Base-by-base conservation (phyloP, 1,284 basidiomycete species). In the Pseudomicrostroma phylloplanum region DNA sequence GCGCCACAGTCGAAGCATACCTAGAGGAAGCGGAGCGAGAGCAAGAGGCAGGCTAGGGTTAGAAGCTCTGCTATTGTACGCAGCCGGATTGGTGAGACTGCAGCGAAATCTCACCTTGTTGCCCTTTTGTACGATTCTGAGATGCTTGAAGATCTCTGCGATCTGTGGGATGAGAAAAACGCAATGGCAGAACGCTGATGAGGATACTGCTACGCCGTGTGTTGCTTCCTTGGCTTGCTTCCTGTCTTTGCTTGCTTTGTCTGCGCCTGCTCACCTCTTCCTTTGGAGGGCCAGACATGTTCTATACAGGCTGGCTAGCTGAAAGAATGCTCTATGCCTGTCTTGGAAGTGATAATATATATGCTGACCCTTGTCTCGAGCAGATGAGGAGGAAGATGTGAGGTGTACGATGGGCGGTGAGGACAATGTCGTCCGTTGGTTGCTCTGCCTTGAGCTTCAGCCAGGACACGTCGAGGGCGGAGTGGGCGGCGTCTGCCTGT, bases 1-100 rank as follows among this genome's bases (percentile, higher is more conserved):
- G 94, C 92, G 72, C 87, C 86, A 80, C 96, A 98, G 81, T 98
- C 94, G 78, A 96, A 96, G 83, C 94, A 98, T 74, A 87, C 85
- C 94, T 97, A 73, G 7, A 6, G 25, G 41, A n/a, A 36, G 30
- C 3, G 30, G 30, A 9, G 30, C 9, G 25, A 58, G 43, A 36
- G 51, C 51, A 39, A 54, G 57, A n/a, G 25, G 54, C 15, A 19
- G 36, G 12, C 36, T 7, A 23, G 42, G 40, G 48, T 46, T n/a
- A 41, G 36, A 55, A 12, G n/a, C 26, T 25, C 25, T 55, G 57
- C 11, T 36, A 21, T 43, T 40, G 42, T 56, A 36, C 53, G 48
- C 13, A 26, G 48, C 25, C 48, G 30, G 48, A 43, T 17, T n/a
- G 46, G 58, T 36, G 48, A 17, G 51, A 26, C 36, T 40, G 19